These are phyloP conservation scores for Papilionanthe hybrid DNA, from an alignment of 116 monocot species.

Conservation along the genomic window DNA sequence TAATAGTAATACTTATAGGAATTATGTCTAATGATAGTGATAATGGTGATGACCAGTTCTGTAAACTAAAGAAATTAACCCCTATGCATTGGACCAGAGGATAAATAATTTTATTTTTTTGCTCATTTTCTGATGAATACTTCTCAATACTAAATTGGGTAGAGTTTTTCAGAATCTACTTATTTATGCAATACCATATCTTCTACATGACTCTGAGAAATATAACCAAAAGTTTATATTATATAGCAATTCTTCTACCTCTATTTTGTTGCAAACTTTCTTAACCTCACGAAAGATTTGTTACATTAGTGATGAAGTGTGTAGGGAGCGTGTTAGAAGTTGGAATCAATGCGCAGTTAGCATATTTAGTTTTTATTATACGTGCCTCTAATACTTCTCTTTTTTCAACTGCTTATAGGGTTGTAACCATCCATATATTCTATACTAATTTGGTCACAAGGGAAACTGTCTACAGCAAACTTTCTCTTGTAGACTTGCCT, in stretches of 20 bases:
- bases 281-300: not conserved
- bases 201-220: not conserved
- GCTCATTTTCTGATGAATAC: not conserved
- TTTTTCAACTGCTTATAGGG: slow-evolving; percentile 35
- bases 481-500: slow-evolving; percentile 90
- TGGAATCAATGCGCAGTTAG: not conserved
- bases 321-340: not conserved
- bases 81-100: too few species aligned
- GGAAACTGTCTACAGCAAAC: slow-evolving; percentile 75
- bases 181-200: not conserved
- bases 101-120: not conserved
- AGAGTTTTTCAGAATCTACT: not conserved
- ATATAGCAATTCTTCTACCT: not conserved
- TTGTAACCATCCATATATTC: slow-evolving; percentile 87
- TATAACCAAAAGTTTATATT: not conserved
- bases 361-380: not conserved
- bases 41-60: too few species aligned
- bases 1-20: too few species aligned
- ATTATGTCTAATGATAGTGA: too few species aligned
- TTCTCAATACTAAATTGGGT: not conserved
- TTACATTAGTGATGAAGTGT: not conserved
- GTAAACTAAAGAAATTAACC: too few species aligned
- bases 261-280: too few species aligned
- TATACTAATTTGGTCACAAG: slow-evolving; percentile 51
- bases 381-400: not conserved